Conservation (phyloP, 2,329 filamentous ascomycete species). For the Aureobasidium sp. region DNA sequence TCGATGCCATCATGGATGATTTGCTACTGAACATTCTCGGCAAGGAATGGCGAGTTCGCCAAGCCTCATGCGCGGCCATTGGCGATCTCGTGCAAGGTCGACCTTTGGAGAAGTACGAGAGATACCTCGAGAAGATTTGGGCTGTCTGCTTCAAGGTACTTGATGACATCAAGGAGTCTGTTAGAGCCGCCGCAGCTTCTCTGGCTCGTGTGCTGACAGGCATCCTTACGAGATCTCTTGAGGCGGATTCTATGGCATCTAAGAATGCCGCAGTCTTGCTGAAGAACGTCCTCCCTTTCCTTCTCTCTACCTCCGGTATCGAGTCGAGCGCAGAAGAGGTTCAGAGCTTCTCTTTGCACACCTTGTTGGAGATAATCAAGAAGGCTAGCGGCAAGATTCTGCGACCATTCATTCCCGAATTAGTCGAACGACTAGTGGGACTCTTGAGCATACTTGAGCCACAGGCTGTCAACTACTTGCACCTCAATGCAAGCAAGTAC, state of each 20-base stretch:
- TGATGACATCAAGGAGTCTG: slow-evolving; percentile 91
- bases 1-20: slow-evolving; percentile 83
- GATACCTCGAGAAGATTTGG: slow-evolving; percentile 81
- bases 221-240: slow-evolving; percentile 75
- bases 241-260: slow-evolving; percentile 61
- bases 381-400: slow-evolving; percentile 70
- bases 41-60: slow-evolving; percentile 85
- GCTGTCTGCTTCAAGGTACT: slow-evolving; percentile 79
- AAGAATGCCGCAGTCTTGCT: slow-evolving; percentile 73
- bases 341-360: slow-evolving; percentile 69
- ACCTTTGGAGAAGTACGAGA: slow-evolving; percentile 61
- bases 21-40: slow-evolving; percentile 78
- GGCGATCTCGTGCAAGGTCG: slow-evolving; percentile 80
- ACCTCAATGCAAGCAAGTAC: slow-evolving; percentile 76
- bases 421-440: slow-evolving; percentile 73
- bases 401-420: slow-evolving; percentile 70
- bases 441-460: slow-evolving; percentile 84
- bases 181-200: slow-evolving; percentile 70
- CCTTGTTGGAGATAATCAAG: slow-evolving; percentile 83
- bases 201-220: slow-evolving; percentile 80
- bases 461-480: slow-evolving; percentile 83
- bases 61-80: slow-evolving; percentile 87
- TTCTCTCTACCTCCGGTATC: slow-evolving; percentile 80
- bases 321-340: slow-evolving; percentile 87
- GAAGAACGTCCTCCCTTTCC: slow-evolving; percentile 78